A percentile compares a stretch with the other conserved stretches of the same genome.
phyloP scores from a whole-genome alignment of 306 rosid species.

The Cucumis hystrix region DNA sequence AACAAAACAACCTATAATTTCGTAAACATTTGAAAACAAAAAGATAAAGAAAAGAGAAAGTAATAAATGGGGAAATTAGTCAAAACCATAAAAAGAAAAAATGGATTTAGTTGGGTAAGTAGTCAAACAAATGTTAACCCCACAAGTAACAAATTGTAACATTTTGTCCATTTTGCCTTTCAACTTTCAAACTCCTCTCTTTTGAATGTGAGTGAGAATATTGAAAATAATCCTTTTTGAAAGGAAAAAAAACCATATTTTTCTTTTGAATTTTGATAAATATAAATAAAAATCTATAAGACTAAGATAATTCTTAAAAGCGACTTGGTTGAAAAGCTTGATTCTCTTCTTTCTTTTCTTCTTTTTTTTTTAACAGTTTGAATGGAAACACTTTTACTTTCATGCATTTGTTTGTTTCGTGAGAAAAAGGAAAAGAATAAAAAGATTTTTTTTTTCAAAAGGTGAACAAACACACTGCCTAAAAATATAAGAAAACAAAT shows the following conservation, averaged over 20 bases:
- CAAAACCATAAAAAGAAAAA: neutral
- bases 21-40: neutral
- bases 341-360: neutral
- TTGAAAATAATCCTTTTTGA: neutral
- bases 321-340: neutral
- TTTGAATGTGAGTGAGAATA: neutral
- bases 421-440: neutral
- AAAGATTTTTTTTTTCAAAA: neutral
- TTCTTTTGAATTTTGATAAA: neutral
- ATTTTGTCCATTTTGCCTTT: neutral
- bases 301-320: neutral
- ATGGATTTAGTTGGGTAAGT: neutral
- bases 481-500: neutral
- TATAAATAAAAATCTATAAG: too few species aligned
- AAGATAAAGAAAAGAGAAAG: neutral
- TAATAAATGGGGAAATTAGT: neutral
- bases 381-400: neutral
- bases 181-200: neutral
- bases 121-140: slow-evolving; percentile 1
- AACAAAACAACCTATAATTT: neutral
- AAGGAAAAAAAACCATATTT: too few species aligned
- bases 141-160: neutral
- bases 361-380: neutral
- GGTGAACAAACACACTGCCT: neutral
- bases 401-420: neutral